phyloP scores from a whole-genome alignment of 1,284 basidiomycete species.

The Amylostereum areolatum region DNA sequence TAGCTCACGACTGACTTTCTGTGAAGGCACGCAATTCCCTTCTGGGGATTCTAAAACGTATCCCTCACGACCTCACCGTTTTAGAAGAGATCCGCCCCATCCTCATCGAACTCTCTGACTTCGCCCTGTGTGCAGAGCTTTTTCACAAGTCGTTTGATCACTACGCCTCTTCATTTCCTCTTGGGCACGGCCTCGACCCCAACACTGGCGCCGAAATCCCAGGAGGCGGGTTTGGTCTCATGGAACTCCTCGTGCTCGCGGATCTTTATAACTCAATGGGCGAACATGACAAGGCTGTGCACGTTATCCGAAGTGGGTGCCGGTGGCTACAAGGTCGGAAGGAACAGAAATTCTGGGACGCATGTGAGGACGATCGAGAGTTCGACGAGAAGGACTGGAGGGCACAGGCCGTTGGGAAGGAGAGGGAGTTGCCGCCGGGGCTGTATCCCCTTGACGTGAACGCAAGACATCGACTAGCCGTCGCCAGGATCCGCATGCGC shows the following conservation, averaged over 20 bases:
- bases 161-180: slow-evolving; percentile 34
- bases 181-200: slow-evolving; percentile 22
- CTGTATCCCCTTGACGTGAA: slow-evolving; percentile 73
- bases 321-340: slow-evolving; percentile 86
- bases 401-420: slow-evolving; percentile 17
- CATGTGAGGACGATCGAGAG: slow-evolving; percentile 83
- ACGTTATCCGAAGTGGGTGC: slow-evolving; percentile 70
- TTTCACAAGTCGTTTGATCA: slow-evolving; percentile 58
- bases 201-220: slow-evolving; percentile 25
- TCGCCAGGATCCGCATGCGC: slow-evolving; percentile 79
- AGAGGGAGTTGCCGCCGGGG: slow-evolving; percentile 41
- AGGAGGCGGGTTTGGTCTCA: slow-evolving; percentile 48
- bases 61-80: slow-evolving; percentile 78
- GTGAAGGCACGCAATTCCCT: slow-evolving; percentile 71
- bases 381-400: slow-evolving; percentile 53
- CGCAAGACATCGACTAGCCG: slow-evolving; percentile 80
- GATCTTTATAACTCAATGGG: slow-evolving; percentile 77
- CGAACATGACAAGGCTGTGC: slow-evolving; percentile 65
- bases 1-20: background rate
- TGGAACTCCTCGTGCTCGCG: slow-evolving; percentile 73
- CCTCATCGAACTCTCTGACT: slow-evolving; percentile 66
- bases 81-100: slow-evolving; percentile 78
- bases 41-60: slow-evolving; percentile 67
- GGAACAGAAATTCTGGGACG: slow-evolving; percentile 77
- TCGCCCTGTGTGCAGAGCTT: slow-evolving; percentile 55